Evolutionary conservation across 306 rosid species (phyloP), one percentile per base, ranked within the genome.

Genomic region (Coriaria nepalensis): DNA sequence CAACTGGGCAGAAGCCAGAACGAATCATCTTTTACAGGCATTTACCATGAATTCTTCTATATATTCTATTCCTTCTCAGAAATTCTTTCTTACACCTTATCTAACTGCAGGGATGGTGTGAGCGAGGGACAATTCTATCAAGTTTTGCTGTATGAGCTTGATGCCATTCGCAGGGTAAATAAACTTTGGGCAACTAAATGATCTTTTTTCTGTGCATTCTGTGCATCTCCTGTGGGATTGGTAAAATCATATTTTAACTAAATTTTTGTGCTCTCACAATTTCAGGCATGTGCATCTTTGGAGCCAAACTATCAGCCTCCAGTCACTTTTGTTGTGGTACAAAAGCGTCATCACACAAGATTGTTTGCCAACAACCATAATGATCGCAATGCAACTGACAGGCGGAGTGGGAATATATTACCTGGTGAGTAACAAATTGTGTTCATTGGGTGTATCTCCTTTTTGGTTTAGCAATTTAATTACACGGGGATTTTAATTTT

Each of bases 281-380:
- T 64, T 58, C 49, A 92, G 98, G 98, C 98, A 0, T 92, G 98
- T 57, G 93, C 87, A 33, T 82, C 96, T 0, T 65, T 92, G 38
- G 98, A 92, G 49, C 85, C 95, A 8, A 92, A 92, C 57, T 92
- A 92, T 61, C 98, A 92, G 68, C 98, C 98, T 38, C 96, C 94
- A 33, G 98, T 92, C 33, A 92, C 98, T 2, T 92, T 92, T 62
- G 94, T 92, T 32, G 98, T 92, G 45, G 98, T 92, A 48, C 98
- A 92, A 41, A 92, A 92, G 66, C 96, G 98, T 0, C 98, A 92
- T 11, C 98, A 92, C 55, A 92, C 98, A 0, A 77, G 98, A 56
- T 64, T 92, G 55, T 92, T 92, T 72, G 93, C 98, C 2, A 74
- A 77, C 69, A 73, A 85, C 57, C 94, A 86, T 43, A 52, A 35